These are phyloP conservation scores for Neoboletus magnificus DNA, from an alignment of 768 basidiomycete species.

Conservation along the genomic window DNA sequence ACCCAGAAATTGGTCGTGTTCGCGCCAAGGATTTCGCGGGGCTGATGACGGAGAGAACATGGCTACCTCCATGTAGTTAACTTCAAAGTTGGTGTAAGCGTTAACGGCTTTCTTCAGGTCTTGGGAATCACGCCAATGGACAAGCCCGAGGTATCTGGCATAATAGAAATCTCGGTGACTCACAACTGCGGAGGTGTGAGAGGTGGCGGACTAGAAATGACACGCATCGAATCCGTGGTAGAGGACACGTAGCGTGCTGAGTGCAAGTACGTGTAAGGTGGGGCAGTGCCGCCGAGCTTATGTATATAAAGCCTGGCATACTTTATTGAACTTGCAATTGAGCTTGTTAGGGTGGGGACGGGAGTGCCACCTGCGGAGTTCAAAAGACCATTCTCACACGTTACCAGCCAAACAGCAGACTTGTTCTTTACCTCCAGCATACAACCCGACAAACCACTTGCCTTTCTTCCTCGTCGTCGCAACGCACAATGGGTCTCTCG, in stretches of 20 bases:
- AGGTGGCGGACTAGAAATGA: not conserved
- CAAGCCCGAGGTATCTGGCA: not conserved
- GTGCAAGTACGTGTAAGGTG: slow-evolving; percentile 10
- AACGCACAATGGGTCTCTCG: slow-evolving; percentile 69
- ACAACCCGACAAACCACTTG: slow-evolving; percentile 26
- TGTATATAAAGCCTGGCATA: too few species aligned
- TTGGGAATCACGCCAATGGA: not conserved
- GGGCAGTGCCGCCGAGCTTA: not conserved
- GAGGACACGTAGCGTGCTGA: slow-evolving; percentile 17
- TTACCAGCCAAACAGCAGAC: slow-evolving; percentile 31
- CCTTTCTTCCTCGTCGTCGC: slow-evolving; percentile 32
- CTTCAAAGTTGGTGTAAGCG: not conserved
- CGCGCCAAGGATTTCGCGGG: not conserved
- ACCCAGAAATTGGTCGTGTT: not conserved
- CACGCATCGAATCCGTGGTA: slow-evolving; percentile 1
- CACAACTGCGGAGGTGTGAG: not conserved
- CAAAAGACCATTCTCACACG: slow-evolving; percentile 32
- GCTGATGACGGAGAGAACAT: not conserved
- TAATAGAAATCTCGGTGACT: not conserved
- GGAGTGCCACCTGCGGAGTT: slow-evolving; percentile 33
- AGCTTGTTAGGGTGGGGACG: not conserved
- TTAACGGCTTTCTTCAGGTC: not conserved
- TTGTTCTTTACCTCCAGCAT: slow-evolving; percentile 30
- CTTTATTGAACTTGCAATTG: not conserved
- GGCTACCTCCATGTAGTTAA: not conserved